A percentile compares a stretch with the other conserved stretches of the same genome.
These are phyloP conservation scores for Sesbania bispinosa DNA, from an alignment of 306 rosid genomes.

Conservation along the genomic window DNA sequence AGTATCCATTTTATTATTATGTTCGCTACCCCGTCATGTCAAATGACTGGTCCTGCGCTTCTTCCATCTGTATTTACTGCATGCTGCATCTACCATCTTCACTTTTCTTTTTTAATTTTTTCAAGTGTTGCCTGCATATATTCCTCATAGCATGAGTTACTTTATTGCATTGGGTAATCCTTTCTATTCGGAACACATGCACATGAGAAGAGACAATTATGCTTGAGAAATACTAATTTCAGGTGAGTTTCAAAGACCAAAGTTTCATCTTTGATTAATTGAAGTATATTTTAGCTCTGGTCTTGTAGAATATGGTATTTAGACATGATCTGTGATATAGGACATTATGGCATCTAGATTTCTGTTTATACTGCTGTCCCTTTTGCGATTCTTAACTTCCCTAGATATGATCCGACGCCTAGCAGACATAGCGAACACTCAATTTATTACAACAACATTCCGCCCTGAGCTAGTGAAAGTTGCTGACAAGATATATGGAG, in stretches of 20 bases:
- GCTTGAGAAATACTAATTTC: background rate
- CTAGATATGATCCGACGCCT: slow-evolving; percentile 92
- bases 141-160: background rate
- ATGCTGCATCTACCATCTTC: background rate
- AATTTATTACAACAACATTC: slow-evolving; percentile 92
- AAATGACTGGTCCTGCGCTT: slow-evolving; percentile 4
- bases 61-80: slow-evolving; percentile 1
- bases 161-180: background rate
- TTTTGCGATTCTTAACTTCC: slow-evolving; percentile 44
- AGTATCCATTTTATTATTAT: slow-evolving; percentile 70
- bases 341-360: slow-evolving; percentile 22
- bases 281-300: background rate
- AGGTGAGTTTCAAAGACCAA: background rate
- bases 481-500: slow-evolving; percentile 89
- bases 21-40: slow-evolving; percentile 3
- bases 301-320: too few species aligned
- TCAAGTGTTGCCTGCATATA: too few species aligned
- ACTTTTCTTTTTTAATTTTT: too few species aligned
- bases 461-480: slow-evolving; percentile 94
- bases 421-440: slow-evolving; percentile 83
- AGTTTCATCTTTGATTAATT: background rate
- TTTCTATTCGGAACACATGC: background rate
- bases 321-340: too few species aligned
- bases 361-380: slow-evolving; percentile 18
- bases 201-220: background rate